These are phyloP conservation scores for Linnemannia zychae DNA, from an alignment of 192 early-diverging fungal genomes.

Conservation along the genomic window DNA sequence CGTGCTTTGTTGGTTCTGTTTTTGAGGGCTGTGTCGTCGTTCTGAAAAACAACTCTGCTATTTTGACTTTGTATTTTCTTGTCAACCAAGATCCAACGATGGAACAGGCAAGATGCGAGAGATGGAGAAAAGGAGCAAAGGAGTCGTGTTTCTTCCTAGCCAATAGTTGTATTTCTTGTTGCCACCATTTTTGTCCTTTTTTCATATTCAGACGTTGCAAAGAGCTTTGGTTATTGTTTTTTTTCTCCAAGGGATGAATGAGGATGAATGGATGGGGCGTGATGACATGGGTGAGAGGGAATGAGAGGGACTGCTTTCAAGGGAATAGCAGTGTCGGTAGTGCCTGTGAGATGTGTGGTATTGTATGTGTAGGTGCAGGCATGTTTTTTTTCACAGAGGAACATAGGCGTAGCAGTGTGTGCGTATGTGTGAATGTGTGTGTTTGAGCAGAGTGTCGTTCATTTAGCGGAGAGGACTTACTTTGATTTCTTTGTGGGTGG, in stretches of 20 bases:
- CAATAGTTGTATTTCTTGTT: background rate
- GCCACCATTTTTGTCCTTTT: background rate
- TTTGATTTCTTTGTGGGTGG: constrained; percentile 22
- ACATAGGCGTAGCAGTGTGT: background rate
- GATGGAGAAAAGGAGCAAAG: background rate
- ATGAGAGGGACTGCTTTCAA: background rate
- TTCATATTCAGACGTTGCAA: background rate
- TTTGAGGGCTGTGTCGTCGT: background rate
- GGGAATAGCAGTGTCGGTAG: background rate
- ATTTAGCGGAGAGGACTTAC: background rate
- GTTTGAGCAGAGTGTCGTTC: background rate
- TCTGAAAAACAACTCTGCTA: background rate
- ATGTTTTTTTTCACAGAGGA: background rate
- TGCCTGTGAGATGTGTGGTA: background rate
- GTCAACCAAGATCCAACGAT: background rate
- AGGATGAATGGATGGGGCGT: constrained; percentile 3
- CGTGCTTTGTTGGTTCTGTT: background rate
- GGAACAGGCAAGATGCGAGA: background rate
- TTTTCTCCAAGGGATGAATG: constrained; percentile 14
- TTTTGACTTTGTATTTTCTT: background rate
- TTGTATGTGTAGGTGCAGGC: background rate
- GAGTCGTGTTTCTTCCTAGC: background rate
- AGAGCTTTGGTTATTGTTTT: background rate
- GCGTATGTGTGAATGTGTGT: background rate
- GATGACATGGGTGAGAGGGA: background rate